Percentiles rank a stretch among this genome's conserved stretches.
Conservation (phyloP, 2,329 filamentous ascomycete genomes). For the Sclerotinia spermophila region DNA sequence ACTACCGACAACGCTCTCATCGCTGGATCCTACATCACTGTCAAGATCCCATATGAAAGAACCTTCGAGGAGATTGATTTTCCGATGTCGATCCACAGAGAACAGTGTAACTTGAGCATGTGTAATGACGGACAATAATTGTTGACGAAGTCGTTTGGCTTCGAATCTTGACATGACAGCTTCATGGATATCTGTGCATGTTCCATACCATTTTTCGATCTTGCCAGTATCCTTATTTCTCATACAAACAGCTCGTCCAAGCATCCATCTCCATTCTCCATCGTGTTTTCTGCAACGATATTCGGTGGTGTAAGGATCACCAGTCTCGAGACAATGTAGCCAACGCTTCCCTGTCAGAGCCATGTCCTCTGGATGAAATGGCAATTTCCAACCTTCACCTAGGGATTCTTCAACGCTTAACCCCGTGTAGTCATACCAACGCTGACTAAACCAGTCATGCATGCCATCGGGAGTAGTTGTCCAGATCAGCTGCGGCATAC, state of each 20-base stretch:
- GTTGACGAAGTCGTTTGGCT: conserved; percentile 62
- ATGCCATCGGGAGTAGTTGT: conserved; percentile 63
- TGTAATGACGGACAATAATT: conserved; percentile 68
- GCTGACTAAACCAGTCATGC: conserved; percentile 70
- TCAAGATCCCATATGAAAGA: conserved; percentile 52
- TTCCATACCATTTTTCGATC: conserved; percentile 78
- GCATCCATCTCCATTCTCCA: conserved; percentile 75
- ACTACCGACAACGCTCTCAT: conserved; percentile 34
- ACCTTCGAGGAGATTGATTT: conserved; percentile 68
- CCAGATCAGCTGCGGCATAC: conserved; percentile 70
- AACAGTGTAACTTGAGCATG: conserved; percentile 75
- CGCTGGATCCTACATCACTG: conserved; percentile 34
- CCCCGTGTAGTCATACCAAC: conserved; percentile 77
- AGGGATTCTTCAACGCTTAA: conserved; percentile 58
- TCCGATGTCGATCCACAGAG: conserved; percentile 60
- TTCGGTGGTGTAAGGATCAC: conserved; percentile 65
- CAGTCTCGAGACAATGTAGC: conserved; percentile 61
- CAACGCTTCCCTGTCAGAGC: conserved; percentile 52
- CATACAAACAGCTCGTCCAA: conserved; percentile 68
- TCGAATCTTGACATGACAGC: conserved; percentile 64
- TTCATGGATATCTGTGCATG: conserved; percentile 76
- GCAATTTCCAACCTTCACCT: conserved; percentile 58
- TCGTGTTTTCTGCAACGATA: conserved; percentile 65
- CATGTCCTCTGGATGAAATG: conserved; percentile 70
- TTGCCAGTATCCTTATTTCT: conserved; percentile 60